Percentiles rank a stretch among this genome's conserved stretches.
These are phyloP conservation scores for Venturia pyrina DNA, from an alignment of 2,329 filamentous ascomycete genomes.

Conservation along the genomic window DNA sequence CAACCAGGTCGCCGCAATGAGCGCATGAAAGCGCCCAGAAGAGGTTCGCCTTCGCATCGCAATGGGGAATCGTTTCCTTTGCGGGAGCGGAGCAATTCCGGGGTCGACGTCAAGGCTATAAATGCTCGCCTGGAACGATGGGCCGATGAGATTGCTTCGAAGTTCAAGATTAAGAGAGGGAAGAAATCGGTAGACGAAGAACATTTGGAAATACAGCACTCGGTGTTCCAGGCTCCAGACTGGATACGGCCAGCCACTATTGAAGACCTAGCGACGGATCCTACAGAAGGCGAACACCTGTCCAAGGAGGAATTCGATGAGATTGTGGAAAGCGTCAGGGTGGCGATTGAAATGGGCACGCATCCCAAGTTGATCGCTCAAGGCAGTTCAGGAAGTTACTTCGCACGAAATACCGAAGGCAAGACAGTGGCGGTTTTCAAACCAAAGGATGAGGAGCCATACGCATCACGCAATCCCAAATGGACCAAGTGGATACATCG, in stretches of 20 bases:
- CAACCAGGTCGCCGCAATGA: slow-evolving; percentile 33
- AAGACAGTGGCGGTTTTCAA: slow-evolving; percentile 98
- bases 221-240: slow-evolving; percentile 89
- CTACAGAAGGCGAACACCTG: slow-evolving; percentile 52
- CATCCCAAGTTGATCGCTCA: slow-evolving; percentile 96
- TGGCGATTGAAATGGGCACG: slow-evolving; percentile 79
- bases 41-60: background rate
- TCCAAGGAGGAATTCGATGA: slow-evolving; percentile 75
- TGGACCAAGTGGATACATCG: slow-evolving; percentile 99
- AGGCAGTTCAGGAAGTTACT: slow-evolving; percentile 96
- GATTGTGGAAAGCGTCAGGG: slow-evolving; percentile 79
- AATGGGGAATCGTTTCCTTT: slow-evolving; percentile 20
- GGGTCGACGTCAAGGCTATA: slow-evolving; percentile 96
- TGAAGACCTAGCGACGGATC: slow-evolving; percentile 55
- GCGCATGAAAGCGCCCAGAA: slow-evolving; percentile 27
- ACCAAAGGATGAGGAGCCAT: slow-evolving; percentile 97
- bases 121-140: slow-evolving; percentile 90
- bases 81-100: slow-evolving; percentile 63
- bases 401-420: slow-evolving; percentile 81
- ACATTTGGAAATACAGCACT: slow-evolving; percentile 89
- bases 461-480: slow-evolving; percentile 92
- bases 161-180: slow-evolving; percentile 79
- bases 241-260: slow-evolving; percentile 71
- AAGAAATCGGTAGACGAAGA: slow-evolving; percentile 70
- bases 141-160: slow-evolving; percentile 95